Evolutionary conservation across 176 grass and related monocot genomes (phyloP).

Genomic region (Thalia dealbata): DNA sequence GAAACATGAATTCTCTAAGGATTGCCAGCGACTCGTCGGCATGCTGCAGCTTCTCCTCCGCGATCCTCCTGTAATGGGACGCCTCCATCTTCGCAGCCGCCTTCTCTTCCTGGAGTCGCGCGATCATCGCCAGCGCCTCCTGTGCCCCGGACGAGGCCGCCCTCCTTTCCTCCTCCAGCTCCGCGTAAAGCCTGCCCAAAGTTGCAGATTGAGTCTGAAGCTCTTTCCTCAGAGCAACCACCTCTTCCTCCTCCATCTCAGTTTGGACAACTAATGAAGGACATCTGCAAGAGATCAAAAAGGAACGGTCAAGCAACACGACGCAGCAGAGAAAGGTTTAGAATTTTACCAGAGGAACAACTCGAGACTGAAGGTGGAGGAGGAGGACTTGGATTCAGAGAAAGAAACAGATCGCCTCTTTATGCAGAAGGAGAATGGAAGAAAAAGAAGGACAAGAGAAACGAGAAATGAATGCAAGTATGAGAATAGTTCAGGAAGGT

Average conservation of each 20-base stretch:
- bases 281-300: too few species aligned
- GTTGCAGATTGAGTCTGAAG: slow-evolving; percentile 20
- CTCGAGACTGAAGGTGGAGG: too few species aligned
- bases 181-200: slow-evolving; percentile 14
- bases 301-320: too few species aligned
- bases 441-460: too few species aligned
- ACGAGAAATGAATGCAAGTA: too few species aligned
- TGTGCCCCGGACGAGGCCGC: slow-evolving; percentile 28
- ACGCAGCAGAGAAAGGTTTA: too few species aligned
- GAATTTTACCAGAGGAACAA: too few species aligned
- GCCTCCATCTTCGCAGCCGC: slow-evolving; percentile 34
- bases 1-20: slow-evolving; percentile 32
- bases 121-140: slow-evolving; percentile 40
- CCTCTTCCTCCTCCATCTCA: slow-evolving; percentile 26
- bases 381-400: too few species aligned
- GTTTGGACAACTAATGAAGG: too few species aligned
- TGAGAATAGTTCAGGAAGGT: too few species aligned
- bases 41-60: slow-evolving; percentile 36
- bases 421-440: too few species aligned
- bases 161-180: slow-evolving; percentile 41
- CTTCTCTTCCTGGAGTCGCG: slow-evolving; percentile 41
- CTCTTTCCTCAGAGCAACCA: slow-evolving; percentile 16
- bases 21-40: slow-evolving; percentile 22
- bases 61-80: slow-evolving; percentile 33
- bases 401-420: too few species aligned